Evolutionary conservation across 2,329 filamentous ascomycete species (phyloP).

Genomic region (Periconia macrospinosa): DNA sequence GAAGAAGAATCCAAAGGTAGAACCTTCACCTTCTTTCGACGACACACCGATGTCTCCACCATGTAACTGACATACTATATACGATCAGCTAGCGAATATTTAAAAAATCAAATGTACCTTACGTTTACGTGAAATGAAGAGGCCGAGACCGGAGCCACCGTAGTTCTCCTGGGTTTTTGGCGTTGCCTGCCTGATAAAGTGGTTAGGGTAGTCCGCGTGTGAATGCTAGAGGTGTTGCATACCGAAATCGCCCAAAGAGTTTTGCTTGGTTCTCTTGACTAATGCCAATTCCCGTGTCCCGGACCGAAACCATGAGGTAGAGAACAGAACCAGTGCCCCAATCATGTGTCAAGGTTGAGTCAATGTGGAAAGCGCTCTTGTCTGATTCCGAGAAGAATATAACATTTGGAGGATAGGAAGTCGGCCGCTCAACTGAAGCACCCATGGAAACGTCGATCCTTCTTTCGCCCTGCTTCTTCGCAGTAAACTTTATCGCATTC

Average conservation of each 20-base stretch:
- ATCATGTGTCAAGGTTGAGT: constrained; percentile 44
- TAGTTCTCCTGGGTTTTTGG: constrained; percentile 47
- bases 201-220: neutral
- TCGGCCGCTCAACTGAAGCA: constrained; percentile 40
- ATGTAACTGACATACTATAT: constrained; percentile 39
- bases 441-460: constrained; percentile 48
- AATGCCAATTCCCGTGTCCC: constrained; percentile 49
- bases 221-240: constrained; percentile 5
- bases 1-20: constrained; percentile 43
- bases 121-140: constrained; percentile 44
- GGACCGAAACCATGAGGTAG: constrained; percentile 50
- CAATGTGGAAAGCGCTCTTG: constrained; percentile 40
- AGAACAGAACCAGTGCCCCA: constrained; percentile 45
- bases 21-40: constrained; percentile 38
- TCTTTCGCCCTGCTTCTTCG: constrained; percentile 40
- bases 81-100: constrained; percentile 2
- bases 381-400: constrained; percentile 46
- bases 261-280: constrained; percentile 43
- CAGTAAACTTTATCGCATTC: constrained; percentile 52
- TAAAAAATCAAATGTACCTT: constrained; percentile 1
- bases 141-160: constrained; percentile 43
- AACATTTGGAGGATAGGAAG: constrained; percentile 48
- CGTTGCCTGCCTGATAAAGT: constrained; percentile 34
- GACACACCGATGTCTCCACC: constrained; percentile 43
- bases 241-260: constrained; percentile 48